Percentiles rank a stretch among this genome's conserved stretches.
phyloP scores from a whole-genome alignment of 192 early-diverging fungal species.

The Oehlia diaphana region DNA sequence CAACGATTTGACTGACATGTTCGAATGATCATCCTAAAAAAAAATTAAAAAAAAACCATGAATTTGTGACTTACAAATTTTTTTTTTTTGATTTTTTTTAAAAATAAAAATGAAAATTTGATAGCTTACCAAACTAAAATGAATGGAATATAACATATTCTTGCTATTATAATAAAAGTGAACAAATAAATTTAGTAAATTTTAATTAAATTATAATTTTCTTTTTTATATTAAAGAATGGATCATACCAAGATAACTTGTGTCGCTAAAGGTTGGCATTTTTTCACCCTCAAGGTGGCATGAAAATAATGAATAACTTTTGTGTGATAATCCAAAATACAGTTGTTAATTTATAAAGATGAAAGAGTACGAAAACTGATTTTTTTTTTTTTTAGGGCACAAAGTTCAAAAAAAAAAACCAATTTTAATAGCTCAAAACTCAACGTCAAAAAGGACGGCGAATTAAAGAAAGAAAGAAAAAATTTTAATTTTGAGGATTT shows the following conservation, averaged over 20 bases:
- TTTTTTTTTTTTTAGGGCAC: neutral
- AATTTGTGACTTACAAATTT: neutral
- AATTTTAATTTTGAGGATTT: neutral
- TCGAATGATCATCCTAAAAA: slow-evolving; percentile 1
- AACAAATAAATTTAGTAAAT: neutral
- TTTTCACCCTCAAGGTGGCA: neutral
- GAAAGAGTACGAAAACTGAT: neutral
- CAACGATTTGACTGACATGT: neutral
- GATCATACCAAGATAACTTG: slow-evolving; percentile 10
- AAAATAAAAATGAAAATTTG: too few species aligned
- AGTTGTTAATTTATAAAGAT: neutral
- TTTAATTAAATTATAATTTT: neutral
- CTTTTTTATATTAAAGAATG: neutral
- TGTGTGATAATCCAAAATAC: neutral
- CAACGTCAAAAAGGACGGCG: neutral
- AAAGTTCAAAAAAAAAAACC: neutral
- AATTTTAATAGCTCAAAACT: neutral
- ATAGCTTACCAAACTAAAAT: slow-evolving; percentile 1
- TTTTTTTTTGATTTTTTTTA: neutral
- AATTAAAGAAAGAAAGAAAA: neutral
- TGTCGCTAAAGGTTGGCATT: neutral
- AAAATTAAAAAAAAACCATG: neutral
- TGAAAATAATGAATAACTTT: neutral
- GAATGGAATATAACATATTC: slow-evolving; percentile 10
- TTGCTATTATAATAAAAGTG: slow-evolving; percentile 9